Percentiles rank a stretch among this genome's conserved stretches.
phyloP scores from a whole-genome alignment of 2,329 filamentous ascomycete species.

The Anisogramma anomala region DNA sequence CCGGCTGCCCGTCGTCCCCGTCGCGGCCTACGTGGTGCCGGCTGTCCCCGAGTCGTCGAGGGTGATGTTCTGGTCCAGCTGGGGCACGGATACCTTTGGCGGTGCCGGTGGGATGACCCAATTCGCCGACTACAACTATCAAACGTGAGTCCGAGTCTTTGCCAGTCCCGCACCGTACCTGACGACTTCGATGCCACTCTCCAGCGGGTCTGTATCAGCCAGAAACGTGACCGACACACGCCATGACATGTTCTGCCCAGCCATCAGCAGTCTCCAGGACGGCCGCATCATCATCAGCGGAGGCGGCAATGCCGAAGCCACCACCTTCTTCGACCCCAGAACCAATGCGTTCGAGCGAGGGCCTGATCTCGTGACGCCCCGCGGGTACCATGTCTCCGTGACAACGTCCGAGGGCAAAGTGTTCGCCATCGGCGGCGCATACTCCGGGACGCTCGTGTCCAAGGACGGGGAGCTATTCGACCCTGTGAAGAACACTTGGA shows the following conservation, averaged over 20 bases:
- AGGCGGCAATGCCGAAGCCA: conserved; percentile 32
- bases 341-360: conserved; percentile 24
- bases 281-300: conserved; percentile 37
- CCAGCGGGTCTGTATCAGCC: conserved; percentile 4
- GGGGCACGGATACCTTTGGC: conserved; percentile 18
- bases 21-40: conserved; percentile 21
- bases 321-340: conserved; percentile 30
- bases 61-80: conserved; percentile 19
- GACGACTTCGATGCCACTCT: not conserved
- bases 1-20: conserved; percentile 19
- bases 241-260: conserved; percentile 41
- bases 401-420: conserved; percentile 36
- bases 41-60: conserved; percentile 17
- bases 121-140: conserved; percentile 8
- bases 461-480: conserved; percentile 41
- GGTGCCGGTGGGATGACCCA: conserved; percentile 10
- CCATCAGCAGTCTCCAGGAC: conserved; percentile 31
- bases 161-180: not conserved
- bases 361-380: conserved; percentile 27
- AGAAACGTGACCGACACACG: conserved; percentile 22
- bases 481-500: conserved; percentile 31
- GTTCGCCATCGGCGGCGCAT: conserved; percentile 43
- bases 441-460: conserved; percentile 31
- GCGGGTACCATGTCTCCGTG: conserved; percentile 36
- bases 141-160: not conserved